Percentiles rank a stretch among this genome's conserved stretches.
These are phyloP conservation scores for Taxillus chinensis DNA, from an alignment of 164 flowering plant species.

Conservation along the genomic window DNA sequence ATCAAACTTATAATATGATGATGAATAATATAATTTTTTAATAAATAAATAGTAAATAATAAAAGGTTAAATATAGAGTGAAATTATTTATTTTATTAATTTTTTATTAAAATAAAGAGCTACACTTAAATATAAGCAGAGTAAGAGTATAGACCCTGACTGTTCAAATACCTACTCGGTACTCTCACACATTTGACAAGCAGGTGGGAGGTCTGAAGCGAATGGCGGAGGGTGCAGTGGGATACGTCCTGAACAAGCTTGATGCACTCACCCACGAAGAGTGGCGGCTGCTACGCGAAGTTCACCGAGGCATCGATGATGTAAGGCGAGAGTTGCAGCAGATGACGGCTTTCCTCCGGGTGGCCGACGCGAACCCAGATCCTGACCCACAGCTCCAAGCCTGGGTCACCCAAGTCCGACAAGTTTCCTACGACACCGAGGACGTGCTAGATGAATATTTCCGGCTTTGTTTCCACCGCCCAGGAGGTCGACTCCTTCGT, in stretches of 20 bases:
- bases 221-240: conserved; percentile 29
- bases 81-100: too few species aligned
- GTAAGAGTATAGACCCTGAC: too few species aligned
- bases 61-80: too few species aligned
- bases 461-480: conserved; percentile 3
- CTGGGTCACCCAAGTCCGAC: conserved; percentile 33
- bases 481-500: conserved; percentile 4
- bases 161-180: too few species aligned
- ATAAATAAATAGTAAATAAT: too few species aligned
- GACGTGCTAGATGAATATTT: conserved; percentile 25
- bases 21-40: too few species aligned
- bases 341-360: conserved; percentile 25
- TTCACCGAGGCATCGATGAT: conserved; percentile 16
- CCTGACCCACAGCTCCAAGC: conserved; percentile 16
- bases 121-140: too few species aligned
- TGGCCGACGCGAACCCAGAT: conserved; percentile 25
- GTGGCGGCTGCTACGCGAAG: conserved; percentile 15
- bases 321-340: conserved; percentile 25
- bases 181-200: too few species aligned
- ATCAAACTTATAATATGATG: too few species aligned
- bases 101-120: too few species aligned
- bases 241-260: conserved; percentile 23
- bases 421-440: conserved; percentile 23
- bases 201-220: too few species aligned
- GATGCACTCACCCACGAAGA: conserved; percentile 13